Conservation (phyloP, 2,329 filamentous ascomycete species). For the Colletotrichum incanum region DNA sequence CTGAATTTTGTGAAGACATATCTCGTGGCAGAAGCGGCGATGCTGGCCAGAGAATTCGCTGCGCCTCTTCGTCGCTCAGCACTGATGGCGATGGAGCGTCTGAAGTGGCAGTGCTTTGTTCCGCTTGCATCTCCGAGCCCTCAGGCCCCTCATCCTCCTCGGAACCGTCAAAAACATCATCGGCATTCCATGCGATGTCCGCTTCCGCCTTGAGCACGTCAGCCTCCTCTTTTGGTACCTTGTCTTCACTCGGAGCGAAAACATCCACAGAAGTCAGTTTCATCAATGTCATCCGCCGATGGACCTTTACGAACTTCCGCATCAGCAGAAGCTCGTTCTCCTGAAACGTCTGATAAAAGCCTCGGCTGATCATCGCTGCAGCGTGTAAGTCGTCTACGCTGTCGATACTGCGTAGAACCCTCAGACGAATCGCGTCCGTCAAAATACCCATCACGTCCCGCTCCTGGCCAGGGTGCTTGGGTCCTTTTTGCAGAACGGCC, state of each 20-base stretch:
- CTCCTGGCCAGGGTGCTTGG: conserved; percentile 1
- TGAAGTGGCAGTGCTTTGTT: not conserved
- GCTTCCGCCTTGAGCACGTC: conserved; percentile 50
- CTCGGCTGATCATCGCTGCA: conserved; percentile 59
- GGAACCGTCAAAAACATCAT: not conserved
- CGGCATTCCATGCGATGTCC: conserved; percentile 43
- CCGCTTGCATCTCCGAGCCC: not conserved
- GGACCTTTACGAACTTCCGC: conserved; percentile 48
- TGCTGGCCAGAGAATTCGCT: conserved; percentile 24
- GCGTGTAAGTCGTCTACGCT: conserved; percentile 60
- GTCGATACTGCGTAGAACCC: conserved; percentile 58
- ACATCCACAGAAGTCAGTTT: conserved; percentile 29
- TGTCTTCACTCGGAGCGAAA: conserved; percentile 34
- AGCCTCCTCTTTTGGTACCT: conserved; percentile 52
- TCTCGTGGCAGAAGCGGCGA: too few relatives aligned
- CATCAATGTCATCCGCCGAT: conserved; percentile 30
- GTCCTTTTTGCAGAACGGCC: conserved; percentile 44
- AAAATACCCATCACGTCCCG: conserved; percentile 46
- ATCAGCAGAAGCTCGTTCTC: conserved; percentile 58
- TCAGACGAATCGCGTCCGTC: conserved; percentile 56
- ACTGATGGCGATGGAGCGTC: not conserved
- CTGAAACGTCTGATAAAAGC: conserved; percentile 63
- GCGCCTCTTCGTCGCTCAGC: conserved; percentile 25
- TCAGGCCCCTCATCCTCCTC: not conserved
- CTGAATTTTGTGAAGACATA: conserved; percentile 15